Percentiles rank a stretch among this genome's conserved stretches.
Evolutionary conservation across 768 basidiomycete species (phyloP).

Genomic region (Hebeloma cylindrosporum): DNA sequence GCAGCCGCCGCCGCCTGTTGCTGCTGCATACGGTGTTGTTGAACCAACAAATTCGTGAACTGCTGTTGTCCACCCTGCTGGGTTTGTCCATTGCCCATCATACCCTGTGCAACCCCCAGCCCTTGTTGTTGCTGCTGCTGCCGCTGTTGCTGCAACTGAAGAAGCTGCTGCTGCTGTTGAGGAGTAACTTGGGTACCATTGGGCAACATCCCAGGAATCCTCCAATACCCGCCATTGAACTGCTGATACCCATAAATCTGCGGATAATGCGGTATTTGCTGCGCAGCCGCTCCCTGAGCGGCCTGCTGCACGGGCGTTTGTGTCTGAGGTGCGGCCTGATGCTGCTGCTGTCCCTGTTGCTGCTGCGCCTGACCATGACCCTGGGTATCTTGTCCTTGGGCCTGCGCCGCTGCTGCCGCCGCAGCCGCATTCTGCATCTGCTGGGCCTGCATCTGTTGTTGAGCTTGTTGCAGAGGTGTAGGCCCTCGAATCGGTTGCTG

Average conservation of each 20-base stretch:
- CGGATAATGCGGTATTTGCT: conserved; percentile 3
- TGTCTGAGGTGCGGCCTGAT: conserved; percentile 17
- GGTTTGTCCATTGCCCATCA: conserved; percentile 3
- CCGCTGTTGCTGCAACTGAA: conserved; percentile 11
- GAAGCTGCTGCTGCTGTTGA: conserved; percentile 7
- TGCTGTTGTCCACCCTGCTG: not conserved
- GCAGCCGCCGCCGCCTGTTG: not conserved
- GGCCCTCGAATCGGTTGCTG: conserved; percentile 17
- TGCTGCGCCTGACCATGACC: conserved; percentile 16
- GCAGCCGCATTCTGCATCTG: conserved; percentile 16
- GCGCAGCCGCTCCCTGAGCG: conserved; percentile 4
- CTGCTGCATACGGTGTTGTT: conserved; percentile 1
- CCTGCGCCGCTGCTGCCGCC: conserved; percentile 14
- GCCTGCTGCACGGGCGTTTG: conserved; percentile 13
- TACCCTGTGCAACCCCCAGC: not conserved
- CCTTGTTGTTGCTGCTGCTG: conserved; percentile 12
- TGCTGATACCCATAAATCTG: not conserved
- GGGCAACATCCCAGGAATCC: not conserved
- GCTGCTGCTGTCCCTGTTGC: conserved; percentile 11
- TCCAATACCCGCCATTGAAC: not conserved
- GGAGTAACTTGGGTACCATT: not conserved
- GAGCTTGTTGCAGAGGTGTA: conserved; percentile 11
- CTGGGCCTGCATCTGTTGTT: conserved; percentile 6
- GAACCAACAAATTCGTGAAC: not conserved
- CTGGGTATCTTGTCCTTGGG: conserved; percentile 18